Evolutionary conservation across 2,329 filamentous ascomycete species (phyloP).

Genomic region (Stagonosporopsis vannaccii): DNA sequence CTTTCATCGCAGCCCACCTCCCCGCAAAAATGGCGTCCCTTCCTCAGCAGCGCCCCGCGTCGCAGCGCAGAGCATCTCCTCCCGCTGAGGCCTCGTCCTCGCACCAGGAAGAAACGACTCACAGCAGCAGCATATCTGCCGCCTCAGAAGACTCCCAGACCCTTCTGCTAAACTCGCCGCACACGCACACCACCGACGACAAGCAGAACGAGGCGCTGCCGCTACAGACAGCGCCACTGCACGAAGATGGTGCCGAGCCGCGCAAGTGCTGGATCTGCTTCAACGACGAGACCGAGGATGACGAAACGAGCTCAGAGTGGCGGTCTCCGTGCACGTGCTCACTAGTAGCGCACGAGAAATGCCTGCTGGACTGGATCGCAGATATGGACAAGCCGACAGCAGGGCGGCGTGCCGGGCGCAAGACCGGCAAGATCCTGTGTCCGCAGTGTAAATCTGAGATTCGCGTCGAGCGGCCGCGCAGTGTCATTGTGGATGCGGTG

Average conservation of each 20-base stretch:
- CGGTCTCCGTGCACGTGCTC: conserved; percentile 90
- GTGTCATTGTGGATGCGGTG: conserved; percentile 72
- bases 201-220: conserved; percentile 23
- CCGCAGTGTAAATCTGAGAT: conserved; percentile 90
- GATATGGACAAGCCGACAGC: conserved; percentile 75
- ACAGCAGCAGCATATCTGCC: conserved; percentile 48
- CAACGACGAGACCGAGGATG: conserved; percentile 69
- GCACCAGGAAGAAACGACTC: conserved; percentile 29
- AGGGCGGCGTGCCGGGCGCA: conserved; percentile 55
- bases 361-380: conserved; percentile 91
- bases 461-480: conserved; percentile 75
- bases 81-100: conserved; percentile 23
- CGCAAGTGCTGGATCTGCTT: conserved; percentile 76
- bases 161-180: conserved; percentile 51
- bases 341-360: conserved; percentile 87
- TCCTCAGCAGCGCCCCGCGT: conserved; percentile 47
- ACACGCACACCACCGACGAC: conserved; percentile 26
- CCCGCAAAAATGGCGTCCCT: conserved; percentile 51
- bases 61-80: conserved; percentile 44
- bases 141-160: conserved; percentile 57
- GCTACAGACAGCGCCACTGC: conserved; percentile 23
- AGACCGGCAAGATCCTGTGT: conserved; percentile 72
- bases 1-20: background rate
- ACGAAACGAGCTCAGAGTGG: conserved; percentile 72
- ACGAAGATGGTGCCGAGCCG: conserved; percentile 45